phyloP scores from a whole-genome alignment of 352 stramenopile species.

The Albugo candida region DNA sequence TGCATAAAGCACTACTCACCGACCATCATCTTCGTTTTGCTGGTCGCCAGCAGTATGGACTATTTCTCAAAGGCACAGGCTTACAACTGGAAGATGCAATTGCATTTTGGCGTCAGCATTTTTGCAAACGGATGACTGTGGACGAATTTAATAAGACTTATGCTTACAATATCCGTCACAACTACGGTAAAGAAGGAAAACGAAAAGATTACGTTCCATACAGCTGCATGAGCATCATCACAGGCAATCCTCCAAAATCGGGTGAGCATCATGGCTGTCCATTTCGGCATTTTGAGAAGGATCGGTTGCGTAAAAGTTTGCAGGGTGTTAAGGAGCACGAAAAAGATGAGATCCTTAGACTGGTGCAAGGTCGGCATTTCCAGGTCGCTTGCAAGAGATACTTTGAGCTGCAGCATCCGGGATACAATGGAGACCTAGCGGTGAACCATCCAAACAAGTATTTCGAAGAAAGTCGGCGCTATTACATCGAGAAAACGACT shows the following conservation, averaged over 20 bases:
- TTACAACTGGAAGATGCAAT: slow-evolving; percentile 93
- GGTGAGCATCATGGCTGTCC: slow-evolving; percentile 97
- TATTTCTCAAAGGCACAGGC: slow-evolving; percentile 97
- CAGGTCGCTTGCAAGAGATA: slow-evolving; percentile 97
- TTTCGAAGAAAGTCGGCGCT: slow-evolving; percentile 91
- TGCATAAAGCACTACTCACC: slow-evolving; percentile 86
- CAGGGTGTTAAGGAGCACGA: slow-evolving; percentile 53
- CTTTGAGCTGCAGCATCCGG: slow-evolving; percentile 87
- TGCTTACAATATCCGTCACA: slow-evolving; percentile 97
- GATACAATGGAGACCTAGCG: slow-evolving; percentile 50
- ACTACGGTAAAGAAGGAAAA: slow-evolving; percentile 99
- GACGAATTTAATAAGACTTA: slow-evolving; percentile 99
- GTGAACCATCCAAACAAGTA: slow-evolving; percentile 98
- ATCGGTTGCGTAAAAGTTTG: slow-evolving; percentile 82
- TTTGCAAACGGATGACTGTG: slow-evolving; percentile 87
- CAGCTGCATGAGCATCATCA: slow-evolving; percentile 96
- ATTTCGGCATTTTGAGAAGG: slow-evolving; percentile 90
- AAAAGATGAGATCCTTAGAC: slow-evolving; percentile 83
- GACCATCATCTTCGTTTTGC: slow-evolving; percentile 96
- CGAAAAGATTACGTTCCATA: slow-evolving; percentile 92
- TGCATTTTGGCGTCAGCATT: slow-evolving; percentile 88
- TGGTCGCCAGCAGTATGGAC: slow-evolving; percentile 92
- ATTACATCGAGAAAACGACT: slow-evolving; percentile 74
- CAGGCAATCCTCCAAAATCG: slow-evolving; percentile 79
- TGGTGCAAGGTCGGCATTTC: slow-evolving; percentile 87